Evolutionary conservation across 1,284 basidiomycete species (phyloP), one percentile per base, ranked within the genome.

Genomic region (Tausonia pullulans): DNA sequence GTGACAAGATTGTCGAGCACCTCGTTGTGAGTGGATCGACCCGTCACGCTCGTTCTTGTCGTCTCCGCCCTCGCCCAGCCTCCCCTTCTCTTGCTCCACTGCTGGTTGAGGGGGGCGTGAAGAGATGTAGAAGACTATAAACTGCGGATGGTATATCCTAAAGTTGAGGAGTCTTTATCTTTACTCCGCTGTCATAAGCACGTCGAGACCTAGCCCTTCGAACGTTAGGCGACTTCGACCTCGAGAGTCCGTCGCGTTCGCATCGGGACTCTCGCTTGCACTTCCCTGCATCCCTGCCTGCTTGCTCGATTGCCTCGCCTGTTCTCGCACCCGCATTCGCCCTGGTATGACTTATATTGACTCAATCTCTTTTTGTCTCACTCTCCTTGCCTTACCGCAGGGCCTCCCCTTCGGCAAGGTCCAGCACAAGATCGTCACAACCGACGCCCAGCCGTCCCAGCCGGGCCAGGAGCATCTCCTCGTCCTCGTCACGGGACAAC

Each of bases 361-460:
- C 48, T n/a, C 11, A 39, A n/a, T 62, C 61, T 40, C 51, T 5
- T 51, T 59, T 62, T 8, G 8, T 41, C 40, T 48, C n/a, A 66
- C 60, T 69, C 51, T 14, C 40, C 52, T 62, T 39, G 40, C 43
- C 69, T 62, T 64, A 62, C 55, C 7, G 39, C 73, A 97, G 91
- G 72, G 72, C 60, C 81, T 98, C 51, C 89, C 91, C 4, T 96
- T 98, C 79, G 53, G 76, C 61, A 87, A 84, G 71, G 91, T 98
- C 53, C 78, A 79, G 69, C 95, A 97, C 82, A 84, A 85, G 67
- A 81, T 97, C 70, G 80, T 84, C 40, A 97, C 92, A 5, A 78
- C 86, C 64, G 94, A 98, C 75, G 88, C 86, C 11, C 95, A 98
- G 76, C 94, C 94, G 5, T 89, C 91, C 2, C 84, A 83, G 5